A percentile compares a stretch with the other conserved stretches of the same genome.
Evolutionary conservation across 1,139 yeast species (phyloP).

Genomic region (Candida albicans): DNA sequence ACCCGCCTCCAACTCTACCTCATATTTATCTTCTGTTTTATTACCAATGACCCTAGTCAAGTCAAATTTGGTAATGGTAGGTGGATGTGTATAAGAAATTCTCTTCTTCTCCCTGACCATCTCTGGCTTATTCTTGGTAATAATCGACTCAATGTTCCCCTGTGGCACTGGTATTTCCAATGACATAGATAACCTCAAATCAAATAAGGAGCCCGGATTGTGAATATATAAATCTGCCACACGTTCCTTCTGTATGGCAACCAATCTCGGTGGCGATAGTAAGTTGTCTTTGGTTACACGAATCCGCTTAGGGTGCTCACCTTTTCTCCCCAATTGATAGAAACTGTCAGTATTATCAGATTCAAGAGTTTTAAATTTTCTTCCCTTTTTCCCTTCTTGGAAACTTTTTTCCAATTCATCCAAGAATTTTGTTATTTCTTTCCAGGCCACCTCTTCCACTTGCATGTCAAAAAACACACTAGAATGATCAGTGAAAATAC

Average conservation of each 20-base stretch:
- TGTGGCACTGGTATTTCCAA: constrained; percentile 71
- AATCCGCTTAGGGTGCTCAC: constrained; percentile 59
- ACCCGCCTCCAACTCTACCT: constrained; percentile 76
- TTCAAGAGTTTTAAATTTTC: constrained; percentile 43
- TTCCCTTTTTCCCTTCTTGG: constrained; percentile 34
- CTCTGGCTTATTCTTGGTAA: constrained; percentile 44
- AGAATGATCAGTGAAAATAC: constrained; percentile 58
- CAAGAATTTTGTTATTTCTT: constrained; percentile 56
- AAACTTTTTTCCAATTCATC: constrained; percentile 52
- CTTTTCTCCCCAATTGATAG: constrained; percentile 37
- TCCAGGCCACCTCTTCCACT: constrained; percentile 66
- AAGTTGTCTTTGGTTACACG: constrained; percentile 63
- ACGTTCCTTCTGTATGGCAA: constrained; percentile 71
- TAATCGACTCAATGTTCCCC: constrained; percentile 46
- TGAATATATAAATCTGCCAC: constrained; percentile 69
- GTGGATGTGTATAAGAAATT: constrained; percentile 60
- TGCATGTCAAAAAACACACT: constrained; percentile 69
- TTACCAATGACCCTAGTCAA: constrained; percentile 60
- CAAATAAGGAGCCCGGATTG: constrained; percentile 77
- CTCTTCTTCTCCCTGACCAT: constrained; percentile 64
- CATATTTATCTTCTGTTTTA: constrained; percentile 43
- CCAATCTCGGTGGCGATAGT: constrained; percentile 62
- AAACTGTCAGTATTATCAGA: constrained; percentile 45
- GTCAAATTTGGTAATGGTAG: constrained; percentile 72
- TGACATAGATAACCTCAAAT: constrained; percentile 71